These are phyloP conservation scores for Cladosporium cucumerinum DNA, from an alignment of 2,329 filamentous ascomycete species.

Conservation along the genomic window DNA sequence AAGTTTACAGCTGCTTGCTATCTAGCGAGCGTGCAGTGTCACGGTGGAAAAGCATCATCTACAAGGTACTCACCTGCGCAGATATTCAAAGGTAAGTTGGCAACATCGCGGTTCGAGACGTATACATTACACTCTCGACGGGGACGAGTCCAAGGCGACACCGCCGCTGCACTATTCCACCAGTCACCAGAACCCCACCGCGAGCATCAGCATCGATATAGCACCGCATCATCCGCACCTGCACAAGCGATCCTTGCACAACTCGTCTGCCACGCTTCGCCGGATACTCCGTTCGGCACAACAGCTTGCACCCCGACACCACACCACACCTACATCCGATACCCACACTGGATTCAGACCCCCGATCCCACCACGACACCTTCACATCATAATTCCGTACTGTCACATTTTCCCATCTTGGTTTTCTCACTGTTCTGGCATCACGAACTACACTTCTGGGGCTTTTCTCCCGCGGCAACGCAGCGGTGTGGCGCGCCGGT, in stretches of 20 bases:
- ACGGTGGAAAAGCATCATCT: conserved; percentile 8
- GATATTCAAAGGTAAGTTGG: conserved; percentile 13
- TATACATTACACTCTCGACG: not conserved
- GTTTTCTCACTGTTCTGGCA: conserved; percentile 2
- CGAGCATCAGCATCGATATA: conserved; percentile 16
- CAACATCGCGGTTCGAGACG: conserved; percentile 5
- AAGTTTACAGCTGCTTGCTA: conserved; percentile 4
- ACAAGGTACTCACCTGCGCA: not conserved
- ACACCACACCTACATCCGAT: conserved; percentile 7
- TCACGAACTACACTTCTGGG: not conserved
- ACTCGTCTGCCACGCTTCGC: conserved; percentile 19
- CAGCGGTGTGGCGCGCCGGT: conserved; percentile 3
- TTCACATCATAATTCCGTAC: conserved; percentile 14
- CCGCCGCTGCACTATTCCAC: conserved; percentile 9
- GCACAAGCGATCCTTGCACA: conserved; percentile 16
- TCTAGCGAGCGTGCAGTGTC: not conserved
- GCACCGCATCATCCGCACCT: conserved; percentile 14
- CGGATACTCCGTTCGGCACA: conserved; percentile 5
- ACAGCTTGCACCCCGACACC: conserved; percentile 4
- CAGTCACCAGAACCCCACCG: conserved; percentile 8
- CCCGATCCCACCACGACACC: conserved; percentile 9
- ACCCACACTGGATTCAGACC: conserved; percentile 11
- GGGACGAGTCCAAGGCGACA: not conserved
- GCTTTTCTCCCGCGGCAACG: conserved; percentile 4
- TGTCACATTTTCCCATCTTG: conserved; percentile 7